Percentiles rank a stretch among this genome's conserved stretches.
phyloP scores from a whole-genome alignment of 1,284 basidiomycete genomes.

The Hemileia vastatrix region DNA sequence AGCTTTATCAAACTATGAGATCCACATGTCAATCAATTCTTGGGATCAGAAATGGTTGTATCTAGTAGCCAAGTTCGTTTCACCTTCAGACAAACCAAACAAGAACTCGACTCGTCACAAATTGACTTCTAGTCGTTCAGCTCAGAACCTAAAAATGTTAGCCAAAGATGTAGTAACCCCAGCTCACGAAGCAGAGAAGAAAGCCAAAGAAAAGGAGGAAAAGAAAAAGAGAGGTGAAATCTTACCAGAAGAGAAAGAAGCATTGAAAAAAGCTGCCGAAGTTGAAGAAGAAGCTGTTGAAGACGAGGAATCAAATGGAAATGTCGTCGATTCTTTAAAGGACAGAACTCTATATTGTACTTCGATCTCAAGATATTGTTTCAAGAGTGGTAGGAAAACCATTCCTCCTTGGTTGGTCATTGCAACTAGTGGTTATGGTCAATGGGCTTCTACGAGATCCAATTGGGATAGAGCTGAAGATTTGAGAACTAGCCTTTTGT shows the following conservation, averaged over 20 bases:
- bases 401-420: conserved; percentile 36
- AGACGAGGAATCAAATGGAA: background rate
- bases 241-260: background rate
- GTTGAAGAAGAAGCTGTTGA: background rate
- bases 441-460: conserved; percentile 22
- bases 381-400: conserved; percentile 31
- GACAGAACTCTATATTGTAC: conserved; percentile 30
- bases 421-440: conserved; percentile 34
- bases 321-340: background rate
- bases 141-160: background rate
- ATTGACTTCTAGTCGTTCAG: too few species aligned
- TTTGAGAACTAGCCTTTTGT: background rate
- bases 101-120: too few species aligned
- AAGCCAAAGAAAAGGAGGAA: too few species aligned
- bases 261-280: background rate
- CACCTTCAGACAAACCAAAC: too few species aligned
- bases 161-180: background rate
- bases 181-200: conserved; percentile 21
- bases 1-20: too few species aligned
- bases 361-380: conserved; percentile 32
- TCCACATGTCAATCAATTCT: too few species aligned
- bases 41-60: too few species aligned
- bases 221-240: background rate
- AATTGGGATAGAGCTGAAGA: conserved; percentile 30
- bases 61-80: too few species aligned